A percentile compares a stretch with the other conserved stretches of the same genome.
These are phyloP conservation scores for Theileria equi DNA, from an alignment of 169 alveolate species.

Conservation along the genomic window DNA sequence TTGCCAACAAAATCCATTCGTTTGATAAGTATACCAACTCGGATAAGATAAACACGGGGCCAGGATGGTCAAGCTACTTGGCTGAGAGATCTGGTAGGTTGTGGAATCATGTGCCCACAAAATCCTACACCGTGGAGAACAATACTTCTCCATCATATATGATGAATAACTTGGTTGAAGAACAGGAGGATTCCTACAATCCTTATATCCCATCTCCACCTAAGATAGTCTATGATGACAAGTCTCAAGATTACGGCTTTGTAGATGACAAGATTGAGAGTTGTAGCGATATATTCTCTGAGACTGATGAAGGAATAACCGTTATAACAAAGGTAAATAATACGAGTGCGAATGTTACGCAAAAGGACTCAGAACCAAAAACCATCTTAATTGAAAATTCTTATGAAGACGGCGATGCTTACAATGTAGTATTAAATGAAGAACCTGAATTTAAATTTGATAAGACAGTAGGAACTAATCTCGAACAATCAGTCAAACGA, in stretches of 20 bases:
- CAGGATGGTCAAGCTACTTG: background rate
- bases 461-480: no score
- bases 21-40: background rate
- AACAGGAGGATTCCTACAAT: background rate
- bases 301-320: background rate
- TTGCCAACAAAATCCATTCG: background rate
- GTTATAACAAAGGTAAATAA: background rate
- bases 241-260: background rate
- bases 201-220: background rate
- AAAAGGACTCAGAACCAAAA: no score
- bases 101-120: conserved; percentile 27
- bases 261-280: conserved; percentile 11
- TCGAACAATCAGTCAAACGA: no score
- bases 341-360: no score
- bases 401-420: no score
- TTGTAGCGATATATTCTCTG: conserved; percentile 19
- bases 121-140: background rate
- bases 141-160: background rate
- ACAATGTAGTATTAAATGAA: no score
- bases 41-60: background rate
- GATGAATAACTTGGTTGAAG: background rate
- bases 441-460: no score
- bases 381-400: no score
- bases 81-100: conserved; percentile 10
- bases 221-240: conserved; percentile 7